Evolutionary conservation across 345 rosid species (phyloP), one percentile per base, ranked within the genome.

Genomic region (Pseudoturritis turrita): DNA sequence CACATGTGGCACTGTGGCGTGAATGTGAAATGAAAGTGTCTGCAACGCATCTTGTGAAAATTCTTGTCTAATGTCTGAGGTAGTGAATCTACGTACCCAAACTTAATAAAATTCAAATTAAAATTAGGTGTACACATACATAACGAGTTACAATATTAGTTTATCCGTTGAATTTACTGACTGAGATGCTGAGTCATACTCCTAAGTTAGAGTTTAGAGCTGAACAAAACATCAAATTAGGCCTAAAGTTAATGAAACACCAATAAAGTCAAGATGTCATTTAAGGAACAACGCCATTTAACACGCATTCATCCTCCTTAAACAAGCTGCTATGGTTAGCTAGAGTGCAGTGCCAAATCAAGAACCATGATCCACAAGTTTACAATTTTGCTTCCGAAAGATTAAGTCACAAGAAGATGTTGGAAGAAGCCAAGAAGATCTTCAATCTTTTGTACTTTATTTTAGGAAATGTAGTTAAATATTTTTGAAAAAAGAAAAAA

Each of bases 311-410:
- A 22, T 11, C 15, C 23, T 39, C 18, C 12, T 17, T 21, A 43
- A 22, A n/a, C 18, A 35, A 46, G 7, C 39, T 46, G 52, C n/a
- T 19, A 55, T 1, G 25, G 64, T 61, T 72, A 49, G 47, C 43
- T 29, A 70, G n/a, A 35, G 7, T 35, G 23, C 10, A 71, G 1
- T 35, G 15, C 47, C 29, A 22, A 51, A 22, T 71, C 60, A 15
- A 70, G 15, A 49, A 61, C 29, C 23, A 60, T 47, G 67, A 60
- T 59, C n/a, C 50, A 70, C 50, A 37, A 58, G 23, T 36, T 45
- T 21, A 72, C 18, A 45, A 44, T 10, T 43, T 18, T 33, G 68
- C 53, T 36, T 59, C 22, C 19, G 33, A 25, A 37, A 50, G 52
- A 37, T 17, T 9, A 37, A 60, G 60, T 49, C 75, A 71, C 53